A percentile compares a stretch with the other conserved stretches of the same genome.
Conservation (phyloP, 805 yeast genomes). For the Wickerhamiella domercqiae region DNA sequence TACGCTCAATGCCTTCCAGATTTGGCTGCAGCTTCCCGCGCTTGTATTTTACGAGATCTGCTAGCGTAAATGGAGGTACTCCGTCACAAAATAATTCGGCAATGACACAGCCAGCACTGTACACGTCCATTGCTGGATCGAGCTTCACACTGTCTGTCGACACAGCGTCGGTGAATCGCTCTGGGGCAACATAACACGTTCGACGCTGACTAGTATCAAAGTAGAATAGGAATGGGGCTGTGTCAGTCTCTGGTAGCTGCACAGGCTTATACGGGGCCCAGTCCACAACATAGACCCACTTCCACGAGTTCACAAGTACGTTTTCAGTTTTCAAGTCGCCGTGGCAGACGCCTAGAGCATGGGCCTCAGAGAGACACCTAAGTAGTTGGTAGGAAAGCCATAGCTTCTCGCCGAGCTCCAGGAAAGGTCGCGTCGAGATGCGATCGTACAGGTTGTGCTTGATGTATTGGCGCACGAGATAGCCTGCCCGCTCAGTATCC, state of each 20-base stretch:
- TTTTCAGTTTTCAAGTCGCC: slow-evolving; percentile 92
- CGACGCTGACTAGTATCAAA: slow-evolving; percentile 83
- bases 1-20: slow-evolving; percentile 42
- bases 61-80: slow-evolving; percentile 65
- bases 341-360: slow-evolving; percentile 47
- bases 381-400: slow-evolving; percentile 77
- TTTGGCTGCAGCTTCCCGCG: slow-evolving; percentile 53
- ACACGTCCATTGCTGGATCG: slow-evolving; percentile 58
- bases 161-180: slow-evolving; percentile 41
- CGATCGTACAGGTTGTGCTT: slow-evolving; percentile 77
- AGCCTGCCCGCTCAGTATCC: slow-evolving; percentile 87
- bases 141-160: slow-evolving; percentile 21
- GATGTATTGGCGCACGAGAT: slow-evolving; percentile 67
- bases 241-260: slow-evolving; percentile 79
- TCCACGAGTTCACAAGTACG: slow-evolving; percentile 72
- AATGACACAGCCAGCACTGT: slow-evolving; percentile 50
- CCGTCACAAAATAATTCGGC: slow-evolving; percentile 85
- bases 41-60: slow-evolving; percentile 75
- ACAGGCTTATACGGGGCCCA: slow-evolving; percentile 78
- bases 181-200: slow-evolving; percentile 88
- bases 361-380: slow-evolving; percentile 47
- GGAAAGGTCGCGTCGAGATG: slow-evolving; percentile 71
- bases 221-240: slow-evolving; percentile 79
- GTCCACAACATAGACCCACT: slow-evolving; percentile 71
- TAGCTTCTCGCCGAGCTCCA: slow-evolving; percentile 62